phyloP scores from a whole-genome alignment of 2,329 filamentous ascomycete species.

The Botrytis aclada region DNA sequence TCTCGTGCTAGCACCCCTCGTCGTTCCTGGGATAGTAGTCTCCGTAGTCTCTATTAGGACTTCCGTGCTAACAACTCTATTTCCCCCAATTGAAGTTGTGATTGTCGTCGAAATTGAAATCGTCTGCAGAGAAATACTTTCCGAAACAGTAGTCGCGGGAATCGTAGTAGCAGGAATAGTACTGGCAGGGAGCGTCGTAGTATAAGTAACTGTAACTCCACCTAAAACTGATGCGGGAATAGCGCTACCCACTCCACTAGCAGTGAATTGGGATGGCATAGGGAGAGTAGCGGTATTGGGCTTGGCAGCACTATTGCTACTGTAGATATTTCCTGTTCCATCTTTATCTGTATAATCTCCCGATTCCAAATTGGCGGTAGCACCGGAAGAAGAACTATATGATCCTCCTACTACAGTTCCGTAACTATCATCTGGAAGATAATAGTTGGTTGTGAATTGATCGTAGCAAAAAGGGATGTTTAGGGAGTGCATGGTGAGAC shows the following conservation, averaged over 20 bases:
- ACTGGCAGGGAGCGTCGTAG: conserved; percentile 31
- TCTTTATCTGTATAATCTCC: conserved; percentile 43
- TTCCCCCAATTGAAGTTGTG: neutral
- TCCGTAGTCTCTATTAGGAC: neutral
- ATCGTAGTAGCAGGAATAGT: conserved; percentile 23
- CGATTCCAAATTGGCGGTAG: conserved; percentile 44
- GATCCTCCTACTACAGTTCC: conserved; percentile 45
- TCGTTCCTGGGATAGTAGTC: conserved; percentile 27
- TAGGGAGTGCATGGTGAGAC: conserved; percentile 34
- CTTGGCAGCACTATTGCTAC: conserved; percentile 37
- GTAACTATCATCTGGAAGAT: conserved; percentile 46
- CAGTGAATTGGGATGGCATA: conserved; percentile 47
- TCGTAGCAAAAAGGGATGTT: conserved; percentile 51
- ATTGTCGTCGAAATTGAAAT: neutral
- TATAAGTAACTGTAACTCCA: conserved; percentile 38
- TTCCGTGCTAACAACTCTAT: neutral
- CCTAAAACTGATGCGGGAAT: conserved; percentile 46
- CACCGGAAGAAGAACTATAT: conserved; percentile 41
- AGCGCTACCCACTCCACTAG: conserved; percentile 44
- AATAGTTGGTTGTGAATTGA: conserved; percentile 50
- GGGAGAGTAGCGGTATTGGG: conserved; percentile 45
- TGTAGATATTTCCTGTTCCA: conserved; percentile 47
- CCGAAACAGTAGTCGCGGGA: conserved; percentile 8
- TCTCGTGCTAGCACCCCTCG: conserved; percentile 10
- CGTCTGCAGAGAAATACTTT: neutral